Conservation (phyloP, 192 early-diverging fungal genomes). For the Coemansia sp. region DNA sequence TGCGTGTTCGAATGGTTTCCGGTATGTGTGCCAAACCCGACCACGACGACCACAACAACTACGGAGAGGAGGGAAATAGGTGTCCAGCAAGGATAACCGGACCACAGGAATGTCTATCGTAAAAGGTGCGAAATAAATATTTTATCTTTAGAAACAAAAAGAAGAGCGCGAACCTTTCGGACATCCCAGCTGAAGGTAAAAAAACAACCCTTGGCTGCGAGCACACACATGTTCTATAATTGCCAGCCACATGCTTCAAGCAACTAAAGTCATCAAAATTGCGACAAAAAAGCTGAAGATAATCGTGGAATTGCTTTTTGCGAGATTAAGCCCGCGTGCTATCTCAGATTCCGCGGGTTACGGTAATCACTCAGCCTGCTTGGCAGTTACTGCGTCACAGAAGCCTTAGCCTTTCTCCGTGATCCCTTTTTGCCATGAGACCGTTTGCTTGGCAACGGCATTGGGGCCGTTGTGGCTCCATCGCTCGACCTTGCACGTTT, state of each 20-base stretch:
- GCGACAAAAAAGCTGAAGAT: too few species aligned
- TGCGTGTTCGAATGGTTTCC: background rate
- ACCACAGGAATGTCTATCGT: background rate
- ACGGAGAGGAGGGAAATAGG: background rate
- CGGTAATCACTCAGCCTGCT: background rate
- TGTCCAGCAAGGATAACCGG: background rate
- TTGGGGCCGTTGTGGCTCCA: background rate
- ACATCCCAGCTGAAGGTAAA: too few species aligned
- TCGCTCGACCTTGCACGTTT: background rate
- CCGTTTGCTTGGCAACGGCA: slow-evolving; percentile 5
- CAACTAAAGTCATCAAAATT: too few species aligned
- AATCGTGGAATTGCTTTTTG: too few species aligned
- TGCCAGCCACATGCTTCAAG: too few species aligned
- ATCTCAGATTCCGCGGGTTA: background rate
- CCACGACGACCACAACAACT: slow-evolving; percentile 1
- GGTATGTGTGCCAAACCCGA: background rate
- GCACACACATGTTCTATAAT: too few species aligned
- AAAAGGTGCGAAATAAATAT: too few species aligned
- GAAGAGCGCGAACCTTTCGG: too few species aligned
- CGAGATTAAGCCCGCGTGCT: too few species aligned
- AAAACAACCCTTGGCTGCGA: too few species aligned
- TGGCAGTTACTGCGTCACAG: slow-evolving; percentile 8
- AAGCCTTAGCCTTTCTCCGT: slow-evolving; percentile 17
- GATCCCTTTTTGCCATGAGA: slow-evolving; percentile 31
- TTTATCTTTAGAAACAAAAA: too few species aligned